Percentiles rank a stretch among this genome's conserved stretches.
Conservation (phyloP, 371 early-diverging fungal species). For the Actinomucor elegans region DNA sequence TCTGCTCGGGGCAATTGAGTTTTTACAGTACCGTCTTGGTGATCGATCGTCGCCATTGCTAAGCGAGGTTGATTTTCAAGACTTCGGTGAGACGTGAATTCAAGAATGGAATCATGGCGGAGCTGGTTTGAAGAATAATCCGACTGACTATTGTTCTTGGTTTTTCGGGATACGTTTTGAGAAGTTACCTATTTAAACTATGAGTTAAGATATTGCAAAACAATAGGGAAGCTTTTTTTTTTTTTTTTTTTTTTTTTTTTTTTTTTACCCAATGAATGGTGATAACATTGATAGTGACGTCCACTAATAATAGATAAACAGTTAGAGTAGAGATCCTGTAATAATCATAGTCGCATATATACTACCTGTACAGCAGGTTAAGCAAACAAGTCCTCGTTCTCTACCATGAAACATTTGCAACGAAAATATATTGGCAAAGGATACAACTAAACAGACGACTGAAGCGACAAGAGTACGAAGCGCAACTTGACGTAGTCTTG, state of each 20-base stretch:
- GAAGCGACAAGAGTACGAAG: slow-evolving; percentile 51
- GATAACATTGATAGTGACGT: slow-evolving; percentile 58
- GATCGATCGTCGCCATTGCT: too few species aligned
- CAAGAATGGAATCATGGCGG: not conserved
- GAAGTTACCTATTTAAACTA: not conserved
- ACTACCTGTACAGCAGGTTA: slow-evolving; percentile 44
- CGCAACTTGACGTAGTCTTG: slow-evolving; percentile 47
- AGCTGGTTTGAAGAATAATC: not conserved
- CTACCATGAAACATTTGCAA: slow-evolving; percentile 39
- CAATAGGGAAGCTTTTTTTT: too few species aligned
- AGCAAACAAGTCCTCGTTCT: slow-evolving; percentile 52
- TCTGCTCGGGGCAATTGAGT: not conserved
- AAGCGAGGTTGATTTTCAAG: too few species aligned
- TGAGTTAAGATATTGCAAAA: too few species aligned
- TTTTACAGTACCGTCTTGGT: not conserved
- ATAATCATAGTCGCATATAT: too few species aligned
- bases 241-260: not conserved
- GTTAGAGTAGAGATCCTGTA: too few species aligned
- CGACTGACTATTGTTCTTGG: not conserved
- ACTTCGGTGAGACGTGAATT: not conserved
- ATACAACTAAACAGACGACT: slow-evolving; percentile 43
- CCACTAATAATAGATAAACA: too few species aligned
- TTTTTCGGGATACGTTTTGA: not conserved
- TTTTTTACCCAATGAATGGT: slow-evolving; percentile 55
- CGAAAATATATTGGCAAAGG: slow-evolving; percentile 50